Conservation (phyloP, 257 asterid genomes). For the Penstemon barbatus region DNA sequence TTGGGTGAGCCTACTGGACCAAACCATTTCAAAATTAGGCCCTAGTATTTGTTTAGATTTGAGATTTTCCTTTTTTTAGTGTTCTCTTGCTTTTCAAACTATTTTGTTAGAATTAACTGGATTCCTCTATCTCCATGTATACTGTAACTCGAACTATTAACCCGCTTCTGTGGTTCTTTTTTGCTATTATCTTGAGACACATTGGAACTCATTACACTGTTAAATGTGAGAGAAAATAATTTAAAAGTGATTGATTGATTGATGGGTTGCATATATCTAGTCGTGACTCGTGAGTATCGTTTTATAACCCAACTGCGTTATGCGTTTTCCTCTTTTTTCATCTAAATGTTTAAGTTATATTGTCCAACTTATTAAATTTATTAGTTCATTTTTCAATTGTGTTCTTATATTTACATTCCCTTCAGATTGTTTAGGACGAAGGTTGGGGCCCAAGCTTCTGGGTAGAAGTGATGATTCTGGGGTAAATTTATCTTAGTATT, state of each 20-base stretch:
- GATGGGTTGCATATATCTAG: constrained; percentile 1
- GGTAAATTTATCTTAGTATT: constrained; percentile 47
- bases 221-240: constrained; percentile 9
- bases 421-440: constrained; percentile 96
- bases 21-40: background rate
- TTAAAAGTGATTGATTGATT: constrained; percentile 15
- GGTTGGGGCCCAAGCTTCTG: constrained; percentile 93
- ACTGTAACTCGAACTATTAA: background rate
- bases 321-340: background rate
- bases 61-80: background rate
- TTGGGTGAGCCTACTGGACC: no score
- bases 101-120: background rate
- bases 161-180: background rate
- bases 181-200: constrained; percentile 12
- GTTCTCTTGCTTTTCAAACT: constrained; percentile 3
- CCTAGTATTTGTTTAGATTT: background rate
- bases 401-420: constrained; percentile 30
- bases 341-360: constrained; percentile 11
- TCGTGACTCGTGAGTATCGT: background rate
- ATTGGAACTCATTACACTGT: constrained; percentile 3
- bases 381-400: constrained; percentile 8
- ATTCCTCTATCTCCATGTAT: constrained; percentile 4
- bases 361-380: constrained; percentile 7
- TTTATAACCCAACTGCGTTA: background rate
- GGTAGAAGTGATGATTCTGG: constrained; percentile 91